Evolutionary conservation across 2,329 filamentous ascomycete species (phyloP), one percentile per base, ranked within the genome.

Genomic region (Sclerotinia borealis): DNA sequence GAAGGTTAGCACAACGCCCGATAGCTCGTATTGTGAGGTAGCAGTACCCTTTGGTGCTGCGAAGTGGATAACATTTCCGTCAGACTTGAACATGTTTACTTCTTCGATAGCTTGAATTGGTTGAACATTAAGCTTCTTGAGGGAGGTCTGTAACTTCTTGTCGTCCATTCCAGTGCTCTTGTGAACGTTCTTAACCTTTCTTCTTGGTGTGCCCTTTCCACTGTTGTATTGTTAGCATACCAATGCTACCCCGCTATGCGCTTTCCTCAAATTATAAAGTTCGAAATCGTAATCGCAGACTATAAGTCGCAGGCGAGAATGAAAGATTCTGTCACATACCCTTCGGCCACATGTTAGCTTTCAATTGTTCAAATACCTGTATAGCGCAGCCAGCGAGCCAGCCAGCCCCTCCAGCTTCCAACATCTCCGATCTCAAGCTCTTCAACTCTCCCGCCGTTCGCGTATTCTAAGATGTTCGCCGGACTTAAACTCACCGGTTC

Each of bases 71-170:
- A 99, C 95, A 80, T 99, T 99, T 80, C 95, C 95, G 78, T 99
- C 95, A 78, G 91, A 90, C 90, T 99, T 99, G 89, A 99, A 99
- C 95, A 99, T 99, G 89, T 99, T 99, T 79, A 99, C 95, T 85
- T 99, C 95, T 88, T 99, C 95, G 75, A 99, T 99, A 71, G 91
- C 92, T 84, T 96, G 93, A 81, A 99, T 98, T 75, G 95, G 95
- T 87, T 99, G 95, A 65, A 96, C 93, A 82, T 98, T 98, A 79
- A 99, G 88, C 90, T 99, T 99, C 91, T 99, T 99, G 72, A 99
- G 86, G 68, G 92, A 83, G 68, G 89, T 87, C 84, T 99, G 95
- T 70, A 99, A 91, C 88, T 99, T 99, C 91, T 97, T 98, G 89
- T 99, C 95, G 79, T 99, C 95, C 79, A 91, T 92, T 77, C 90